Conservation (phyloP, 2,329 filamentous ascomycete species). For the Orbilia brochopaga region DNA sequence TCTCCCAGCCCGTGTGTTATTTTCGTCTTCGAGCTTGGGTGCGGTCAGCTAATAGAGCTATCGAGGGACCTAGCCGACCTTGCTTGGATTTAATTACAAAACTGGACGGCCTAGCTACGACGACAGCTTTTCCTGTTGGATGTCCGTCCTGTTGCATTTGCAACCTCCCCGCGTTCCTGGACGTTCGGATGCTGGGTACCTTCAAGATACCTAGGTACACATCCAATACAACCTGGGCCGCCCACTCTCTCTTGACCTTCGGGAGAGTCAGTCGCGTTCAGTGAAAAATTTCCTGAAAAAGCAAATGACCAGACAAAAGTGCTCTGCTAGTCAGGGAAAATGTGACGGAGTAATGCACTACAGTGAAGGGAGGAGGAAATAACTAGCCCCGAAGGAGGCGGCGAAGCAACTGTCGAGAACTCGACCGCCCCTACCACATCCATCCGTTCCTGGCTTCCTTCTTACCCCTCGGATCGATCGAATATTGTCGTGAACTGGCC, state of each 20-base stretch:
- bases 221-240: no score
- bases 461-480: neutral
- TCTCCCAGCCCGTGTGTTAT: no score
- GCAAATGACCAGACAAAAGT: neutral
- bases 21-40: no score
- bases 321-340: neutral
- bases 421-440: neutral
- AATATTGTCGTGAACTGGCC: neutral
- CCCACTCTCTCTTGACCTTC: no score
- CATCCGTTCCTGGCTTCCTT: neutral
- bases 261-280: no score
- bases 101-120: neutral
- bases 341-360: neutral
- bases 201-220: no score
- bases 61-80: neutral
- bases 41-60: neutral
- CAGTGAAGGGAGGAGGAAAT: neutral
- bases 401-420: neutral
- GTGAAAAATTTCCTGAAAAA: no score
- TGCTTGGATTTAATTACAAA: constrained; percentile 2
- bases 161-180: neutral
- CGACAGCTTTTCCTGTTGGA: neutral
- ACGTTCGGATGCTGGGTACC: no score
- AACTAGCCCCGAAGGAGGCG: constrained; percentile 1
- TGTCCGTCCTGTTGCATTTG: neutral